Evolutionary conservation across 108 stramenopile species (phyloP).

Genomic region (Craspedostauros australis): DNA sequence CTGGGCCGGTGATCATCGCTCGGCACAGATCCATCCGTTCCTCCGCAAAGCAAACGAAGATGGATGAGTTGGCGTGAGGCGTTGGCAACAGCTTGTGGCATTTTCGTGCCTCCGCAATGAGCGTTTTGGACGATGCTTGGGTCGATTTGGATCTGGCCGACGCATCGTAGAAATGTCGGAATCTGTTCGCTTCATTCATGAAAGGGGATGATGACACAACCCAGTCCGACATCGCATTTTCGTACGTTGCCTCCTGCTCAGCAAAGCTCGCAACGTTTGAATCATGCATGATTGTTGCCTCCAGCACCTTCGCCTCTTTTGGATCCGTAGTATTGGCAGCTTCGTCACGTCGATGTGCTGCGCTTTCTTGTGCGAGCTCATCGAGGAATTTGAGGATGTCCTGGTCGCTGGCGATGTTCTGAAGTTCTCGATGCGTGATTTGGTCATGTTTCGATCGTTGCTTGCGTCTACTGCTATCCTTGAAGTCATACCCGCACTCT

Average conservation of each 20-base stretch:
- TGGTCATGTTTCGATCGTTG: not conserved
- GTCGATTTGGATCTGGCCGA: not conserved
- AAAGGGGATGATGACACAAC: not conserved
- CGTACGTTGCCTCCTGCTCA: not conserved
- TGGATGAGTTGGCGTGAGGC: slow-evolving; percentile 2
- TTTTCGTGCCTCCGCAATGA: slow-evolving; percentile 4
- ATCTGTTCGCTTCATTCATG: not conserved
- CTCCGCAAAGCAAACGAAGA: slow-evolving; percentile 5
- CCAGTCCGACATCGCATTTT: not conserved
- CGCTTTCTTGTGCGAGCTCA: not conserved
- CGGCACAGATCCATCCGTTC: not conserved
- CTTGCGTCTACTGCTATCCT: too few relatives aligned
- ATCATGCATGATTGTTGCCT: too few relatives aligned
- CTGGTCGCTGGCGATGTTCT: not conserved
- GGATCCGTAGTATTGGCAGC: not conserved
- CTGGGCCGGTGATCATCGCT: slow-evolving; percentile 1
- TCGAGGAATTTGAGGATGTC: not conserved
- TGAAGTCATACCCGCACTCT: too few relatives aligned
- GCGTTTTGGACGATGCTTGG: not conserved
- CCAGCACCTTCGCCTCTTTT: not conserved
- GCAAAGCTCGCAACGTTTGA: not conserved
- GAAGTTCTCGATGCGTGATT: not conserved
- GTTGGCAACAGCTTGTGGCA: not conserved
- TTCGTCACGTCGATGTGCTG: not conserved
- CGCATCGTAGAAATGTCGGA: not conserved